Base-by-base conservation (phyloP, 257 asterid genomes). In the Solanum boliviense region DNA sequence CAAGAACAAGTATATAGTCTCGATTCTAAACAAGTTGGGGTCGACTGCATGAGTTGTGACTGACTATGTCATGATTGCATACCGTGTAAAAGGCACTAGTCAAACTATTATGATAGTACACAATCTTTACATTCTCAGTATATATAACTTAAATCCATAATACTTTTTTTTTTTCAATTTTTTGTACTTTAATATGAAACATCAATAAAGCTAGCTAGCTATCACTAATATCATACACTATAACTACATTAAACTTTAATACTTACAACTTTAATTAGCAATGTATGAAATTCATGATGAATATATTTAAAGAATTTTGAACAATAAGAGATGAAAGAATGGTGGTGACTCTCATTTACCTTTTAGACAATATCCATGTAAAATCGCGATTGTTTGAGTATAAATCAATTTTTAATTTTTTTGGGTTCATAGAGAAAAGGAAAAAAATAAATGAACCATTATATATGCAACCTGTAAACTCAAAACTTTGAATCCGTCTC, bases 401-500 rank as follows among this genome's bases (percentile, higher is more conserved):
- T 29, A 41, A 68, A 41, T 29, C 23, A 68, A 85, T 38, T 20
- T 13, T n/a, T n/a, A n/a, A 32, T 68, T 48, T 3, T 23, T 62
- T 87, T 58, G 38, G 87, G 75, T 88, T 41, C 35, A 60, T 2
- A 13, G 11, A 71, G 74, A 56, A 32, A 65, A 73, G 27, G 29
- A 71, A 71, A 74, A 73, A 31, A 15, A 27, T 56, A 79, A 88
- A 85, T 36, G 62, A 82, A 90, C 88, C 88, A 86, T 46, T 86
- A 78, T 87, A 71, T 71, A 4, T 15, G 13, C 7, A 72, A 72
- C 25, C 4, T 0, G 41, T 72, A 72, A 72, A 32, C 44, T 72
- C 25, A 16, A 71, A 71, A 72, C 0, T 72, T 25, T 32, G 15
- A 0, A 32, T 71, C 41, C 15, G 13, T 71, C 25, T 71, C 23